A percentile compares a stretch with the other conserved stretches of the same genome.
phyloP scores from a whole-genome alignment of 768 basidiomycete species.

The Postia placenta region DNA sequence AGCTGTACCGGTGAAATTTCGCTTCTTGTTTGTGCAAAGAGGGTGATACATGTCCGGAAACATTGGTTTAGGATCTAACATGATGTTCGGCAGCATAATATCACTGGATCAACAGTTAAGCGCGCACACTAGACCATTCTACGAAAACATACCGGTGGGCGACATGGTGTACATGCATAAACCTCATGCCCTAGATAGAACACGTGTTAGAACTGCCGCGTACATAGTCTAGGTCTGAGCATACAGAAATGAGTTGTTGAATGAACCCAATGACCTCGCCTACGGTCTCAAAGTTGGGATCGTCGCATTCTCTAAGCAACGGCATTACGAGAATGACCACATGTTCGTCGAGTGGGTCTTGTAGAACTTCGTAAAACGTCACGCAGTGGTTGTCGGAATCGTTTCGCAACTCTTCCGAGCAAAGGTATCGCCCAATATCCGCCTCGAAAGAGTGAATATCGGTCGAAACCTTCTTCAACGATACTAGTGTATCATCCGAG shows the following conservation, averaged over 20 bases:
- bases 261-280: slow-evolving; percentile 22
- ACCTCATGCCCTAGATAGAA: slow-evolving; percentile 2
- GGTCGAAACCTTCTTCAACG: slow-evolving; percentile 11
- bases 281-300: slow-evolving; percentile 18
- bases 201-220: slow-evolving; percentile 18
- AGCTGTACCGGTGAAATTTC: neutral
- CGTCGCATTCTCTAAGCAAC: slow-evolving; percentile 12
- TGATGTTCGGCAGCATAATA: slow-evolving; percentile 3
- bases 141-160: slow-evolving; percentile 1
- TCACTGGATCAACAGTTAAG: too few relatives aligned
- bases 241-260: slow-evolving; percentile 18
- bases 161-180: slow-evolving; percentile 5
- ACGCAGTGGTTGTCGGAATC: slow-evolving; percentile 21
- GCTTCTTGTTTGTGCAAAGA: neutral
- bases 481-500: slow-evolving; percentile 13
- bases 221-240: neutral
- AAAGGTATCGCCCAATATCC: slow-evolving; percentile 8
- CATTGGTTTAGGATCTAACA: slow-evolving; percentile 8
- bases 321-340: slow-evolving; percentile 19
- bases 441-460: slow-evolving; percentile 7
- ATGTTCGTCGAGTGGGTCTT: slow-evolving; percentile 7
- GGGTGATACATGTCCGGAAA: slow-evolving; percentile 7
- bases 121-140: neutral
- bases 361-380: slow-evolving; percentile 13
- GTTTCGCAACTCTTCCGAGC: slow-evolving; percentile 1